Evolutionary conservation across 805 yeast species (phyloP).

Genomic region (Metschnikowia drakensbergensis): DNA sequence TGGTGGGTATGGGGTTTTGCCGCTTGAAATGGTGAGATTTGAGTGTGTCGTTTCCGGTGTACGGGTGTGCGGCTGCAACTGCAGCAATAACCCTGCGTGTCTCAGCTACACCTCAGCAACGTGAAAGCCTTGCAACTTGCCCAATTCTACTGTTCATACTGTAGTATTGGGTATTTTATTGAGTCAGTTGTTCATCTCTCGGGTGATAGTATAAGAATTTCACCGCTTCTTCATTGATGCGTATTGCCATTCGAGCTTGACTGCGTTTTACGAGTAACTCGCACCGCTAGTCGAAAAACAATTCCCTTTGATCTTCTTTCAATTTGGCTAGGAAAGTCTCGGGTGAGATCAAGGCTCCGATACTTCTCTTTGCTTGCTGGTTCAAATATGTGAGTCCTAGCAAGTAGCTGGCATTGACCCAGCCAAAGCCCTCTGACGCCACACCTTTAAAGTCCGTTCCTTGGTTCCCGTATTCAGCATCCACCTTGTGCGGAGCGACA

Average conservation of each 20-base stretch:
- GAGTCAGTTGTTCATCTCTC: no score
- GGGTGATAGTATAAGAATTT: no score
- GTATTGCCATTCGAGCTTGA: no score
- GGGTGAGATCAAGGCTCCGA: conserved; percentile 79
- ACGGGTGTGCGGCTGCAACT: conserved; percentile 7
- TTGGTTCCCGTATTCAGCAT: conserved; percentile 96
- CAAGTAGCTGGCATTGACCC: conserved; percentile 90
- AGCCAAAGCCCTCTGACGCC: conserved; percentile 95
- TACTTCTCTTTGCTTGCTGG: conserved; percentile 64
- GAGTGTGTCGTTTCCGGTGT: conserved; percentile 2
- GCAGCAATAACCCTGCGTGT: background rate
- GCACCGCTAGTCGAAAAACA: background rate
- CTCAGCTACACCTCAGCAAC: background rate
- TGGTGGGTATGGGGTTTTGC: background rate
- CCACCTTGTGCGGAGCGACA: conserved; percentile 83
- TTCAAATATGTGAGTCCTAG: conserved; percentile 68
- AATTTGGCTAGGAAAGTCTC: conserved; percentile 52
- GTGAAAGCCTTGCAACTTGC: no score
- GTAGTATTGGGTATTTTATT: no score
- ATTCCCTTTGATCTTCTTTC: conserved; percentile 7
- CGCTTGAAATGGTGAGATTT: conserved; percentile 1
- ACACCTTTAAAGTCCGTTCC: conserved; percentile 91
- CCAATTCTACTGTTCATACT: no score
- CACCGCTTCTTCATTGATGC: no score
- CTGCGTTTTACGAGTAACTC: background rate